A percentile compares a stretch with the other conserved stretches of the same genome.
Evolutionary conservation across 1,139 yeast genomes (phyloP).

Genomic region (Geotrichum aggregatum): DNA sequence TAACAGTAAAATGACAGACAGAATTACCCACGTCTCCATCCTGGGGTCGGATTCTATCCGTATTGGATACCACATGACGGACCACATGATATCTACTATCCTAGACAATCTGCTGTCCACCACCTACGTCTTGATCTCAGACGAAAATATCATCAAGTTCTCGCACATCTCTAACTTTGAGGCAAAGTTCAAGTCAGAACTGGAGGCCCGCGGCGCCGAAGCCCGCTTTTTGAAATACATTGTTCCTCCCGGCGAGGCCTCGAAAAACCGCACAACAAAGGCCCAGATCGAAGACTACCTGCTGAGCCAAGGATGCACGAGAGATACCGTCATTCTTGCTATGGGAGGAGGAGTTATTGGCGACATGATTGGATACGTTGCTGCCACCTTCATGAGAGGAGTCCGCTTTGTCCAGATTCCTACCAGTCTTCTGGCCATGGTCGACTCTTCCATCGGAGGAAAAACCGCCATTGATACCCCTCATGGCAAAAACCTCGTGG

Average conservation of each 20-base stretch:
- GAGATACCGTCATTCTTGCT: constrained; percentile 93
- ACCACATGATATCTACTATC: constrained; percentile 70
- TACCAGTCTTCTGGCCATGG: constrained; percentile 92
- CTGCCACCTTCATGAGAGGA: constrained; percentile 98
- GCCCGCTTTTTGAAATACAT: constrained; percentile 68
- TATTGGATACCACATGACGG: constrained; percentile 79
- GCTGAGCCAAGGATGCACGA: constrained; percentile 81
- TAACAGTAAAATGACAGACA: constrained; percentile 20
- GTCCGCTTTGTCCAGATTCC: constrained; percentile 93
- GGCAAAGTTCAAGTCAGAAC: constrained; percentile 35
- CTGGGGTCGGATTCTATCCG: constrained; percentile 81
- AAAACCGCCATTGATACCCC: constrained; percentile 99
- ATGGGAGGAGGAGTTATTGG: constrained; percentile 99
- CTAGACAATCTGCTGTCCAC: constrained; percentile 66
- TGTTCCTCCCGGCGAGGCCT: constrained; percentile 91
- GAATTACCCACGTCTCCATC: constrained; percentile 38
- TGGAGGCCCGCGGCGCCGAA: constrained; percentile 36
- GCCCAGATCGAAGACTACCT: constrained; percentile 91
- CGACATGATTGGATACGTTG: constrained; percentile 98
- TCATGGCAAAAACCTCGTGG: constrained; percentile 89
- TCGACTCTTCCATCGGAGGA: constrained; percentile 97
- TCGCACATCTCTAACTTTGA: constrained; percentile 51
- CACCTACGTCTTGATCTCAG: constrained; percentile 88
- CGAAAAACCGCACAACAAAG: constrained; percentile 82
- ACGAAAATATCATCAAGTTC: constrained; percentile 69